Evolutionary conservation across 805 yeast genomes (phyloP), one percentile per base, ranked within the genome.

Genomic region (Teunomyces panamensis): DNA sequence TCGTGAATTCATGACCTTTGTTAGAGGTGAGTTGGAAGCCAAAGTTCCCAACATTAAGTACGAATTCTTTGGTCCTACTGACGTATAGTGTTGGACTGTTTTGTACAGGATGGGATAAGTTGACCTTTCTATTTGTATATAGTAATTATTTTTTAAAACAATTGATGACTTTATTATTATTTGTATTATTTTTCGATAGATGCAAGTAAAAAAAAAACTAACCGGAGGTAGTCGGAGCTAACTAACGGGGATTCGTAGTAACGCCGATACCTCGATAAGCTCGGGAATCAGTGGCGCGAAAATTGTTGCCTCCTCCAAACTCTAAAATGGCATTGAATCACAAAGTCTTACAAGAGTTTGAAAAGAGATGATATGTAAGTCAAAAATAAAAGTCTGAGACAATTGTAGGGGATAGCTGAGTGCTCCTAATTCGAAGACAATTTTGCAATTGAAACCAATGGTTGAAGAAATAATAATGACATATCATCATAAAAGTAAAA

Each of bases 21-120:
- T 69, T 24, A 56, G 51, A 20, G 49, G 43, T 2, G 56, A 55
- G n/a, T 58, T 70, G 42, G 50, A 37, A 11, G 36, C 35, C 7
- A 53, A 51, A 8, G 62, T 62, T 10, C 42, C 49, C 16, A 13
- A 35, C 9, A 50, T 68, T 20, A 46, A 56, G 29, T 49, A 59
- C 14, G 74, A 69, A 52, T 59, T 55, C 42, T 69, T 67, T 49
- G 74, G 74, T 14, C 72, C 73, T 33, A 54, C 59, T 20, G 62
- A 49, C 24, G 63, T 59, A 30, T 59, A 49, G 34, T 5, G 9
- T 13, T 9, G 5, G 7, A 5, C 9, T 13, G 5, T 13, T 13
- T 32, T 32, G 24, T 20, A 20, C 24, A 20, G 24, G 24, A 20
- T 20, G 24, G 24, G 24, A 20, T 20, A 20, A 20, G 24, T 20